Evolutionary conservation across 73 alveolate species (phyloP).

Genomic region (Uronychia binucleata): DNA sequence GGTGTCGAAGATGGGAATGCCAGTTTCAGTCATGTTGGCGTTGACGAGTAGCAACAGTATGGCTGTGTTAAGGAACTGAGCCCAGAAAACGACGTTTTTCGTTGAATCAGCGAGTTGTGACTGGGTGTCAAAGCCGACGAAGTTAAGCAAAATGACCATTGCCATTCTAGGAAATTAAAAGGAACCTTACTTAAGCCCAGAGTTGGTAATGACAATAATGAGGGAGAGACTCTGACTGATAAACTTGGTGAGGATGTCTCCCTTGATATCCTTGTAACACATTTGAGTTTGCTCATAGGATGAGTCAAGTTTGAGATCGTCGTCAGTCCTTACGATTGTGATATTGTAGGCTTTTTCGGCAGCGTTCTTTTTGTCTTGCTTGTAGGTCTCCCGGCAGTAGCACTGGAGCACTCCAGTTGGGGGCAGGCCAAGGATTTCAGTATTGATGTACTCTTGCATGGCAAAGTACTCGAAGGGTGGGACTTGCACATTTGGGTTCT

Average conservation of each 20-base stretch:
- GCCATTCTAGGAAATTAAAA: neutral
- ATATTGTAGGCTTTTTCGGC: neutral
- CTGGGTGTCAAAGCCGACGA: neutral
- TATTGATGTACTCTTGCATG: conserved; percentile 6
- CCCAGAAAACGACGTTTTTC: conserved; percentile 20
- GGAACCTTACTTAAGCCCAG: neutral
- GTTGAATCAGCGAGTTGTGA: neutral
- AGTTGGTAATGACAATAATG: neutral
- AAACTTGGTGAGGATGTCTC: neutral
- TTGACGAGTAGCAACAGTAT: conserved; percentile 46
- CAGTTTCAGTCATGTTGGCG: conserved; percentile 57
- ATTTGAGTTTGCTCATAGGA: neutral
- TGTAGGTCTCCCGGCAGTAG: conserved; percentile 8
- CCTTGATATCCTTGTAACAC: neutral
- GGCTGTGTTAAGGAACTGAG: conserved; percentile 47
- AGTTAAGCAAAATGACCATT: neutral
- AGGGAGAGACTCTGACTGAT: neutral
- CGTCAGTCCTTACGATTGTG: too few relatives aligned
- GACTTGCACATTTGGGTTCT: too few relatives aligned
- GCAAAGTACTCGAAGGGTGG: neutral
- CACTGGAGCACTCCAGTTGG: conserved; percentile 22
- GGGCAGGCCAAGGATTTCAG: conserved; percentile 4
- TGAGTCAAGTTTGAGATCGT: too few relatives aligned
- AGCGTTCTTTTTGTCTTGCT: neutral
- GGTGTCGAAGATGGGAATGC: conserved; percentile 37